Evolutionary conservation across 306 rosid species (phyloP).

Genomic region (Bauhinia variegata): DNA sequence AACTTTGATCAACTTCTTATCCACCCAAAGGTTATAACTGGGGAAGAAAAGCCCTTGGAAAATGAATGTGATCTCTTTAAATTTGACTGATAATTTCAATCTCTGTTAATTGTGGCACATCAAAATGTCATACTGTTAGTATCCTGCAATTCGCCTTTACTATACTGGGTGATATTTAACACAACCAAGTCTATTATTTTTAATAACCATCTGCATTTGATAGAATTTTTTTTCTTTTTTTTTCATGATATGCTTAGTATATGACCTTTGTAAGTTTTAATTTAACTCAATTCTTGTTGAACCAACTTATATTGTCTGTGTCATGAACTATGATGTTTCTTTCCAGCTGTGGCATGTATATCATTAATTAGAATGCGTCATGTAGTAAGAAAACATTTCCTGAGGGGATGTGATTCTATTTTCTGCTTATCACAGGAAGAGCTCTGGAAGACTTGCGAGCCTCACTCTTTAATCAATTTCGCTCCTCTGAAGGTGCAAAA

Average conservation of each 20-base stretch:
- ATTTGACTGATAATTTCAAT: no score
- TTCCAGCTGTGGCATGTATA: neutral
- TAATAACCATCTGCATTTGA: constrained; percentile 18
- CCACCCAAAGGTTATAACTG: no score
- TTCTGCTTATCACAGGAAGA: constrained; percentile 52
- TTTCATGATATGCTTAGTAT: constrained; percentile 5
- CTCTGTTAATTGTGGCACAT: constrained; percentile 37
- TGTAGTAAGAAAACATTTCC: constrained; percentile 1
- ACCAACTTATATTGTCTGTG: neutral
- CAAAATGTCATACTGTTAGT: no score
- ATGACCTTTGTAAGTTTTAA: neutral
- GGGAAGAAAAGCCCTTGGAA: no score
- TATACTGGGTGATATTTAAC: no score
- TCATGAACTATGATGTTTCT: neutral
- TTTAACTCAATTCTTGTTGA: constrained; percentile 3
- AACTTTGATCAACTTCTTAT: no score
- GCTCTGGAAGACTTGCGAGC: constrained; percentile 73
- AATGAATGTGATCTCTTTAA: neutral
- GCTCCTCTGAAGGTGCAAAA: constrained; percentile 66
- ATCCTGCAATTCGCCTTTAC: no score
- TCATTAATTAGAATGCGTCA: constrained; percentile 4
- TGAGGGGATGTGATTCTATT: constrained; percentile 2
- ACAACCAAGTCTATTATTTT: constrained; percentile 31
- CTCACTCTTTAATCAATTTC: constrained; percentile 62
- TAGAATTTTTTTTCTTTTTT: constrained; percentile 21